Evolutionary conservation across 257 asterid genomes (phyloP).

Genomic region (Anisodus acutangulus): DNA sequence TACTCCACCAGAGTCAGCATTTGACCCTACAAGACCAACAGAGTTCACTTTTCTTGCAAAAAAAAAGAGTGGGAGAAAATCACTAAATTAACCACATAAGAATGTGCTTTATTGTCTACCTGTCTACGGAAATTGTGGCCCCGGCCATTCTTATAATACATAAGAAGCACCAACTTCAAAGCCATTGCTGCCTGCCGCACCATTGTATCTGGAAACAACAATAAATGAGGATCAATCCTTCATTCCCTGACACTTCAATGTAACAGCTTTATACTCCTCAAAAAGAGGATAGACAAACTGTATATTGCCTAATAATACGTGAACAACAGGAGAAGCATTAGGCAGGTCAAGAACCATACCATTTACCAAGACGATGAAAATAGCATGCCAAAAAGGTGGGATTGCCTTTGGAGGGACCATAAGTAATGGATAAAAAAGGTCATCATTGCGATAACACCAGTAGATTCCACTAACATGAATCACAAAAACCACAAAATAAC

Average conservation of each 20-base stretch:
- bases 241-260: neutral
- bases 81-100: conserved; percentile 15
- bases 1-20: conserved; percentile 89
- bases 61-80: neutral
- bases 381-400: conserved; percentile 95
- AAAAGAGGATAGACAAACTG: neutral
- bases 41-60: conserved; percentile 24
- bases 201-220: conserved; percentile 69
- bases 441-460: conserved; percentile 81
- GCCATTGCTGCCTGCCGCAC: conserved; percentile 83
- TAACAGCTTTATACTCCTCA: neutral
- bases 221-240: neutral
- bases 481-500: conserved; percentile 57
- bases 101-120: conserved; percentile 45
- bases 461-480: conserved; percentile 74
- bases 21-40: conserved; percentile 66
- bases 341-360: conserved; percentile 53
- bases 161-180: conserved; percentile 68
- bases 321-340: conserved; percentile 27
- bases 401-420: conserved; percentile 84
- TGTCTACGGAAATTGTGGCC: conserved; percentile 93
- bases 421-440: conserved; percentile 65
- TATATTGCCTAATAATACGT: neutral
- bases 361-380: conserved; percentile 73
- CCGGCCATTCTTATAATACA: conserved; percentile 79